phyloP scores from a whole-genome alignment of 192 early-diverging fungal genomes.

The Cladochytrium replicatum region DNA sequence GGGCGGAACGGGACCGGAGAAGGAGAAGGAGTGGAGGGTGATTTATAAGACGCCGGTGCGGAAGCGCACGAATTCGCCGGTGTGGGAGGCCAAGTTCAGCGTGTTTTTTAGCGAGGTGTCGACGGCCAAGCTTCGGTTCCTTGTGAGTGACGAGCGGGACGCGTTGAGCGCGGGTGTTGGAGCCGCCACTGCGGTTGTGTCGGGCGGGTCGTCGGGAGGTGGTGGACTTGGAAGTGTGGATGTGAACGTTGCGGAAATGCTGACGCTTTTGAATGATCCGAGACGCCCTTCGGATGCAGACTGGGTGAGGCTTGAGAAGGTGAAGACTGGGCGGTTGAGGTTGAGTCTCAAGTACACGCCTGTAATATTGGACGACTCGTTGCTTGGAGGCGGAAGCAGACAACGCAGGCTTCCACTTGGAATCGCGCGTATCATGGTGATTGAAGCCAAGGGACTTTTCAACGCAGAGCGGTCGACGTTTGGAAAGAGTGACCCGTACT shows the following conservation, averaged over 20 bases:
- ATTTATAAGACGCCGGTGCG: constrained; percentile 45
- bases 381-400: constrained; percentile 31
- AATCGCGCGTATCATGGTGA: constrained; percentile 64
- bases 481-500: constrained; percentile 89
- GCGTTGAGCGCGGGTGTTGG: constrained; percentile 30
- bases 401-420: constrained; percentile 55
- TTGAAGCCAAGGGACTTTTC: constrained; percentile 62
- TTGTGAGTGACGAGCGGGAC: constrained; percentile 41
- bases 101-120: constrained; percentile 64
- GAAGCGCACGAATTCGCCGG: constrained; percentile 67
- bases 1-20: neutral
- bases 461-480: constrained; percentile 70
- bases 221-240: too few relatives aligned
- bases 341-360: constrained; percentile 72
- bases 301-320: constrained; percentile 54
- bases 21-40: constrained; percentile 1
- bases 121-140: constrained; percentile 44
- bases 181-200: too few relatives aligned
- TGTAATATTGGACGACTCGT: constrained; percentile 56
- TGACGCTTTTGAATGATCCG: constrained; percentile 14
- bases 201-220: too few relatives aligned
- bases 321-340: constrained; percentile 41
- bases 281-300: constrained; percentile 29
- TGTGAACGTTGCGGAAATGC: too few relatives aligned
- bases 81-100: constrained; percentile 64